phyloP scores from a whole-genome alignment of 805 yeast genomes.

The Yarrowia keelungensis region DNA sequence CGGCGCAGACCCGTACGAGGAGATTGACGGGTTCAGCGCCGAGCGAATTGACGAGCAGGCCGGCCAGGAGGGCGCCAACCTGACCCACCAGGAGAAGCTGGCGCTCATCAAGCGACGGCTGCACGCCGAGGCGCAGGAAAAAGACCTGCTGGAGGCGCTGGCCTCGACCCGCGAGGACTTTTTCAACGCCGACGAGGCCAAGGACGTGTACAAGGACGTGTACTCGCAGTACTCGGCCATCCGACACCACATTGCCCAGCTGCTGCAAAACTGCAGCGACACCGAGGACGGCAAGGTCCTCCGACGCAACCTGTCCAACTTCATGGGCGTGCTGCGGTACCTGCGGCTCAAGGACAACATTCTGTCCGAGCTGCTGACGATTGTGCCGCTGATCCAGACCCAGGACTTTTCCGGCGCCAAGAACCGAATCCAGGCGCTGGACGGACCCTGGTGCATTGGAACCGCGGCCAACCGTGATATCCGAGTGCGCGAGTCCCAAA shows the following conservation, averaged over 20 bases:
- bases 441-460: conserved; percentile 34
- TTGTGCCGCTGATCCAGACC: conserved; percentile 1
- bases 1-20: conserved; percentile 35
- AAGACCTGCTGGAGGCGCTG: conserved; percentile 17
- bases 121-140: conserved; percentile 7
- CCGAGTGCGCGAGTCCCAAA: conserved; percentile 14
- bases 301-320: conserved; percentile 2
- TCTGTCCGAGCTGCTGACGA: conserved; percentile 2
- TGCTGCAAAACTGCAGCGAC: neutral
- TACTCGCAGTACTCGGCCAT: conserved; percentile 12
- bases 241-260: conserved; percentile 13
- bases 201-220: conserved; percentile 1
- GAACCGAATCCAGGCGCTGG: conserved; percentile 16
- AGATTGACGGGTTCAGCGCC: neutral
- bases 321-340: conserved; percentile 26
- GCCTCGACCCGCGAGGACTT: neutral
- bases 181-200: conserved; percentile 8
- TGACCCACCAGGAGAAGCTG: conserved; percentile 14
- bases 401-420: conserved; percentile 11
- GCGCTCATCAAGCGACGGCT: conserved; percentile 29
- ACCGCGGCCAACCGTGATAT: conserved; percentile 5
- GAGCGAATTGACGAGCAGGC: conserved; percentile 25
- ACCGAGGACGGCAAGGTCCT: conserved; percentile 1
- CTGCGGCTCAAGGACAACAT: conserved; percentile 16
- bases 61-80: conserved; percentile 3